These are phyloP conservation scores for Paxillus involutus DNA, from an alignment of 768 basidiomycete species.

Conservation along the genomic window DNA sequence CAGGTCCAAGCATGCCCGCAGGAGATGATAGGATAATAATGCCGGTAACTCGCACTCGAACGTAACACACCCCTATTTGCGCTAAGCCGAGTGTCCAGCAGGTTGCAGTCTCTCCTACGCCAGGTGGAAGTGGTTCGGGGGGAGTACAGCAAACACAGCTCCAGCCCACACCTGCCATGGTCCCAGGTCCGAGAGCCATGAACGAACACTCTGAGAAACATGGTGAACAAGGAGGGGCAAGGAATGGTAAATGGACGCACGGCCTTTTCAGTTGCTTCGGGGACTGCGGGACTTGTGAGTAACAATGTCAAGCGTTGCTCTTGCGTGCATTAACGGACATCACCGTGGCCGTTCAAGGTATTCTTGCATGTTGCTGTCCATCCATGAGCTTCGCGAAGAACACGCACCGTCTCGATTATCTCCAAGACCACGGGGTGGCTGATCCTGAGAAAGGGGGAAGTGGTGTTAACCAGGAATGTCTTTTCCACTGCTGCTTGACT, in stretches of 20 bases:
- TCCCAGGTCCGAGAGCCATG: background rate
- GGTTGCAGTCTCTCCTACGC: too few species aligned
- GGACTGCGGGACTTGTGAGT: constrained; percentile 2
- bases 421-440: constrained; percentile 28
- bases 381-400: constrained; percentile 39
- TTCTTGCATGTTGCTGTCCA: constrained; percentile 34
- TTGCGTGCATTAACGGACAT: background rate
- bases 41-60: background rate
- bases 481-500: constrained; percentile 8
- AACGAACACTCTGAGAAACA: background rate
- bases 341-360: background rate
- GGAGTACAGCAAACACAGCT: background rate
- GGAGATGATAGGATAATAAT: background rate
- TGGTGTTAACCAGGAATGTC: constrained; percentile 16
- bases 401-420: constrained; percentile 34
- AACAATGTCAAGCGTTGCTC: background rate
- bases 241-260: background rate
- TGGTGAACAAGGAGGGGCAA: background rate
- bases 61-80: background rate
- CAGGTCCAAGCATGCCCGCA: background rate
- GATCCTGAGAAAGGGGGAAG: constrained; percentile 38
- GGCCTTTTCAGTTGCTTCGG: constrained; percentile 1
- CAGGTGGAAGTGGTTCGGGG: background rate
- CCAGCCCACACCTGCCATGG: background rate
- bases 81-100: background rate